phyloP scores from a whole-genome alignment of 352 stramenopile genomes.

The Phytophthora nicotianae region DNA sequence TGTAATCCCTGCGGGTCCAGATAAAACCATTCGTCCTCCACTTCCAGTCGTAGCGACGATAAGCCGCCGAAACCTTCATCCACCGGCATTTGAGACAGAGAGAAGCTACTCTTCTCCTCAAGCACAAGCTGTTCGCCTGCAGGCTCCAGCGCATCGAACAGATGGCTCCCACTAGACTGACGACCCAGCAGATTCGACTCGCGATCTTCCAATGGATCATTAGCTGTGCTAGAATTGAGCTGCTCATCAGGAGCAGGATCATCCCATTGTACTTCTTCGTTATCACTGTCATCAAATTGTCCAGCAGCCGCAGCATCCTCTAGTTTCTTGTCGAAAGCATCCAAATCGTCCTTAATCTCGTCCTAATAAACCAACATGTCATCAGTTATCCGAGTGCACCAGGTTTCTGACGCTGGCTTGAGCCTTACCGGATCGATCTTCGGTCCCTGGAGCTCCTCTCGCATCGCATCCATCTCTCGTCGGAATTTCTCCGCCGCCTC shows the following conservation, averaged over 20 bases:
- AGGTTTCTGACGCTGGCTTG: background rate
- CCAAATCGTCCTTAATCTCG: constrained; percentile 60
- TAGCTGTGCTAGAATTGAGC: constrained; percentile 23
- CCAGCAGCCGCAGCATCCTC: constrained; percentile 69
- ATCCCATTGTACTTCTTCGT: constrained; percentile 78
- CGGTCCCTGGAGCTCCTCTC: constrained; percentile 49
- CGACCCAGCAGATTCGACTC: constrained; percentile 13
- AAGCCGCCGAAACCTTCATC: constrained; percentile 27
- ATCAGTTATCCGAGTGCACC: constrained; percentile 9
- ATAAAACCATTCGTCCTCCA: constrained; percentile 87
- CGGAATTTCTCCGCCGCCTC: constrained; percentile 83
- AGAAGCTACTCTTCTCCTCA: constrained; percentile 44
- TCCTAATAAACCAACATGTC: constrained; percentile 32
- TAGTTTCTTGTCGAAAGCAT: constrained; percentile 83
- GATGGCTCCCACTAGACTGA: constrained; percentile 26
- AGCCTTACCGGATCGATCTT: constrained; percentile 40
- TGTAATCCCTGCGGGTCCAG: constrained; percentile 83
- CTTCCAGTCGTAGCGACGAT: constrained; percentile 44
- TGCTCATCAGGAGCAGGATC: constrained; percentile 37
- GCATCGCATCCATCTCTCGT: constrained; percentile 86
- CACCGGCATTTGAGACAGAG: constrained; percentile 24
- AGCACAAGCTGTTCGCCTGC: constrained; percentile 21
- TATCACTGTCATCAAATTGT: constrained; percentile 84
- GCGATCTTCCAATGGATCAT: constrained; percentile 33
- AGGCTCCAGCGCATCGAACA: constrained; percentile 46